Evolutionary conservation across 805 yeast genomes (phyloP).

Genomic region (Candida tallmaniae): DNA sequence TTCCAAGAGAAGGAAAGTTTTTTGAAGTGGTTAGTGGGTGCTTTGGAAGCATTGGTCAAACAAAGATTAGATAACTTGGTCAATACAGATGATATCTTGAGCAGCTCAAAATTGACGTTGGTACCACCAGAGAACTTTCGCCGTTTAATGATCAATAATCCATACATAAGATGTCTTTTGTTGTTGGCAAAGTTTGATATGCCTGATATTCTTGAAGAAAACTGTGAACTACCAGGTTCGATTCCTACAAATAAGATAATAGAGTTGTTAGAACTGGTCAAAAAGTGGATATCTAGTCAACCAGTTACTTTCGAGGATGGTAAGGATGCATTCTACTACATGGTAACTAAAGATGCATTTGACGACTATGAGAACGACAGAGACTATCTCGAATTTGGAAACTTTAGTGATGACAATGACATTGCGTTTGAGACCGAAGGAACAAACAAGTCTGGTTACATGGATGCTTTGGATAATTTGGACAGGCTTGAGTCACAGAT

Average conservation of each 20-base stretch:
- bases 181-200: slow-evolving; percentile 42
- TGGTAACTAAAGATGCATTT: slow-evolving; percentile 21
- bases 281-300: slow-evolving; percentile 36
- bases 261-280: slow-evolving; percentile 32
- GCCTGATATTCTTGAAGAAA: slow-evolving; percentile 36
- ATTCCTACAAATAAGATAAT: slow-evolving; percentile 27
- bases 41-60: slow-evolving; percentile 28
- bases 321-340: slow-evolving; percentile 30
- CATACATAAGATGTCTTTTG: slow-evolving; percentile 46
- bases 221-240: slow-evolving; percentile 33
- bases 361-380: slow-evolving; percentile 25
- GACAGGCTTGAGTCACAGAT: slow-evolving; percentile 32
- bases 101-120: slow-evolving; percentile 3
- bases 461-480: slow-evolving; percentile 27
- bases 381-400: slow-evolving; percentile 20
- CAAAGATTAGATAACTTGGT: slow-evolving; percentile 11
- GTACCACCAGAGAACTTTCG: slow-evolving; percentile 13
- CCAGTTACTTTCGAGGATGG: slow-evolving; percentile 33
- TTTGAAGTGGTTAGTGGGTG: slow-evolving; percentile 41
- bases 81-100: slow-evolving; percentile 5
- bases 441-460: slow-evolving; percentile 7
- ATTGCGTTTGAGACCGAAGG: slow-evolving; percentile 29
- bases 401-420: slow-evolving; percentile 22
- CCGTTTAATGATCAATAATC: slow-evolving; percentile 41
- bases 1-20: slow-evolving; percentile 39